These are phyloP conservation scores for Hyaloperonospora arabidopsidis DNA, from an alignment of 352 stramenopile genomes.

Conservation along the genomic window DNA sequence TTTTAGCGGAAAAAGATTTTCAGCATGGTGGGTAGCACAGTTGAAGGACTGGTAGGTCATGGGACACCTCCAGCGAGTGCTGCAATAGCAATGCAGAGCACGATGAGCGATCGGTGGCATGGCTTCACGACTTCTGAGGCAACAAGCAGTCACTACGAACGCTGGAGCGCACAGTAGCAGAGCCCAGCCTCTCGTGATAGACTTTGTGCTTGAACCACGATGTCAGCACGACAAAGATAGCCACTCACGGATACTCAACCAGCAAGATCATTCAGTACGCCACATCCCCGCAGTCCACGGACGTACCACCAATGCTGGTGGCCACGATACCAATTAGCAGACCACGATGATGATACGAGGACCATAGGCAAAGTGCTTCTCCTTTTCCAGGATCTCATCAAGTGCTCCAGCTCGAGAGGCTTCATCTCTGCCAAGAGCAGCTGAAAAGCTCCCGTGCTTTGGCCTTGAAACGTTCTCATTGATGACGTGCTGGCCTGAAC, in stretches of 20 bases:
- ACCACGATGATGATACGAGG: constrained; percentile 35
- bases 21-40: no score
- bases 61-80: no score
- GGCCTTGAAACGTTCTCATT: constrained; percentile 8
- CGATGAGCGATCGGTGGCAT: no score
- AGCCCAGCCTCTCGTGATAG: no score
- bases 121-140: no score
- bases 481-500: constrained; percentile 16
- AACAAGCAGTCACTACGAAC: no score
- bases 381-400: constrained; percentile 26
- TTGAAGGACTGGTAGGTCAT: no score
- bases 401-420: constrained; percentile 3
- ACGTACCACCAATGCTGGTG: constrained; percentile 23
- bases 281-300: constrained; percentile 31
- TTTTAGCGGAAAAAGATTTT: no score
- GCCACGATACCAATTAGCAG: constrained; percentile 38
- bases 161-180: no score
- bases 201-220: constrained; percentile 26
- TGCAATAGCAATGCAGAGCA: no score
- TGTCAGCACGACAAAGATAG: constrained; percentile 31
- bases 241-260: constrained; percentile 45
- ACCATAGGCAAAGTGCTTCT: constrained; percentile 32
- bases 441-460: constrained; percentile 15
- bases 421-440: constrained; percentile 5
- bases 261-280: constrained; percentile 46